phyloP scores from a whole-genome alignment of 2,329 filamentous ascomycete genomes.

The Nemania abortiva region DNA sequence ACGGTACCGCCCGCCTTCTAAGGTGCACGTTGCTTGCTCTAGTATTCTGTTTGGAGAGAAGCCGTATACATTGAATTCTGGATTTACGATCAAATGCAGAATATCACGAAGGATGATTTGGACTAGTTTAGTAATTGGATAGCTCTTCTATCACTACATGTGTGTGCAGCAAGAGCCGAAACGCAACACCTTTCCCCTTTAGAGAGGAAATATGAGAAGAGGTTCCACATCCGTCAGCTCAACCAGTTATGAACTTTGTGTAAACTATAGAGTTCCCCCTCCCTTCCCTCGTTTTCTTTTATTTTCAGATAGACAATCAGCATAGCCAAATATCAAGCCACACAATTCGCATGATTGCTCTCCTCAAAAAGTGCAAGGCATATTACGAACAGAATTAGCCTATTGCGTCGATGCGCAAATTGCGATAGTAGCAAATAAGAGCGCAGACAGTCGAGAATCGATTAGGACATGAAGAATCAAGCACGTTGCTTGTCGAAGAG shows the following conservation, averaged over 20 bases:
- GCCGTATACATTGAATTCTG: no score
- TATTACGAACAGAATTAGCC: not conserved
- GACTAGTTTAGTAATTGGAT: no score
- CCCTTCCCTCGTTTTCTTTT: not conserved
- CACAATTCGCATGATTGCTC: not conserved
- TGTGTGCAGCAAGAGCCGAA: no score
- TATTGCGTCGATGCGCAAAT: not conserved
- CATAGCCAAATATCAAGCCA: not conserved
- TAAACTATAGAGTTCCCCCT: no score
- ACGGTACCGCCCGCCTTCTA: no score
- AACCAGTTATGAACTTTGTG: no score
- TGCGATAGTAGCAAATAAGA: not conserved
- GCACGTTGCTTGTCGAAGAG: not conserved
- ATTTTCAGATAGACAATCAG: not conserved
- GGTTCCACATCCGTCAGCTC: no score
- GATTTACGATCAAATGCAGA: not conserved
- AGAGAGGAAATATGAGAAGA: no score
- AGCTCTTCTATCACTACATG: no score
- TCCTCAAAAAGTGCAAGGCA: not conserved
- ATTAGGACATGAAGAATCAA: not conserved
- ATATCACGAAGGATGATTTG: not conserved
- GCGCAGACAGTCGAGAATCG: not conserved
- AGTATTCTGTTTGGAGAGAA: no score
- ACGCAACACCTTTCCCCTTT: no score
- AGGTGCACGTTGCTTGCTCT: no score